A percentile compares a stretch with the other conserved stretches of the same genome.
phyloP scores from a whole-genome alignment of 2,329 filamentous ascomycete genomes.

The Beauveria sp. region DNA sequence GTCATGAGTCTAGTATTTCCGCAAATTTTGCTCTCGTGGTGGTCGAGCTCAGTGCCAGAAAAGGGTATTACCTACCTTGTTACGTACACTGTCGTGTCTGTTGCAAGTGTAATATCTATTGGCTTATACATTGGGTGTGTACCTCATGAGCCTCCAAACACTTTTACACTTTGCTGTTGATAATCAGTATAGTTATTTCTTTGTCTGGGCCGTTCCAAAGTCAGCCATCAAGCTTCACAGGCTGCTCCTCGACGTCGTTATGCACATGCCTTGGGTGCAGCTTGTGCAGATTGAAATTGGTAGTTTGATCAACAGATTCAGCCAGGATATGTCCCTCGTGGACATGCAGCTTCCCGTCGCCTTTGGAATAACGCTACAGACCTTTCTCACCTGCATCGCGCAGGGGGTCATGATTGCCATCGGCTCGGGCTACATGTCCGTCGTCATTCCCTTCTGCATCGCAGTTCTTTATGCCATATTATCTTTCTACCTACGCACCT shows the following conservation, averaged over 20 bases:
- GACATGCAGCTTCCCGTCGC: conserved; percentile 23
- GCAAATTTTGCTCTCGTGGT: conserved; percentile 7
- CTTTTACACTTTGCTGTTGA: not conserved
- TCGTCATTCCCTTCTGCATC: conserved; percentile 30
- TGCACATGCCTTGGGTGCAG: conserved; percentile 14
- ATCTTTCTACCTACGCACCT: conserved; percentile 39
- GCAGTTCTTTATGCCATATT: conserved; percentile 32
- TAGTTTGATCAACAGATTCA: conserved; percentile 24
- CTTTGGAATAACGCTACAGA: not conserved
- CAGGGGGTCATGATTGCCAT: conserved; percentile 32
- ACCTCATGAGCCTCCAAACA: not conserved
- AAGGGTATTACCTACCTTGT: conserved; percentile 1
- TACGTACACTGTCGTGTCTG: not conserved
- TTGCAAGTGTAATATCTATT: conserved; percentile 6
- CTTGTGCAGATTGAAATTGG: conserved; percentile 20
- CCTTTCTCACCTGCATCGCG: conserved; percentile 24
- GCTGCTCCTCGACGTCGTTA: conserved; percentile 21
- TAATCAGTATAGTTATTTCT: not conserved
- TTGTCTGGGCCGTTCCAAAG: conserved; percentile 3
- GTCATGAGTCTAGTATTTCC: not conserved
- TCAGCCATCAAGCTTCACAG: conserved; percentile 1
- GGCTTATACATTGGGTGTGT: conserved; percentile 11
- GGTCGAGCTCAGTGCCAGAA: not conserved
- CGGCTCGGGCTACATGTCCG: conserved; percentile 29
- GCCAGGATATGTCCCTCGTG: conserved; percentile 27